phyloP scores from a whole-genome alignment of 345 rosid species.

The Eucalyptus brandiana region DNA sequence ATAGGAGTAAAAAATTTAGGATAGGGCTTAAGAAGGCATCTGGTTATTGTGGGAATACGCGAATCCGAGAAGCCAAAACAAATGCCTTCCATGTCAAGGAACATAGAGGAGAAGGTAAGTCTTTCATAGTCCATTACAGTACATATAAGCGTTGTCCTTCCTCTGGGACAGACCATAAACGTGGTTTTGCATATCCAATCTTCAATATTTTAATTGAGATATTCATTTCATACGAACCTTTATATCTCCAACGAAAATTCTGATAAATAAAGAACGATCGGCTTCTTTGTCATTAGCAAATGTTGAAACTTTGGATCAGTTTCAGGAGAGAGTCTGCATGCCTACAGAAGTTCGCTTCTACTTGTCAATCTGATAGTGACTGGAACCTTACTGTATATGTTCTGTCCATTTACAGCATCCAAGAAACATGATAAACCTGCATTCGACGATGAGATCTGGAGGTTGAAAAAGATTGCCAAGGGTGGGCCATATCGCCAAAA shows the following conservation, averaged over 20 bases:
- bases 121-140: background rate
- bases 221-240: accelerated
- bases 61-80: background rate
- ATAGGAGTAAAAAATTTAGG: background rate
- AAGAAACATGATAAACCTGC: slow-evolving; percentile 76
- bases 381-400: background rate
- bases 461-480: slow-evolving; percentile 78
- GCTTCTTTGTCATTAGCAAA: background rate
- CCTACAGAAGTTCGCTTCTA: background rate
- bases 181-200: background rate
- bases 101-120: background rate
- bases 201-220: background rate
- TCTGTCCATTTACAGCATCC: slow-evolving; percentile 27
- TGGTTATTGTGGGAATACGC: background rate
- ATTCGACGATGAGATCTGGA: slow-evolving; percentile 72
- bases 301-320: background rate
- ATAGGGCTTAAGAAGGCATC: background rate
- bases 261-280: accelerated
- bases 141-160: background rate
- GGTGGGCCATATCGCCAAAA: slow-evolving; percentile 70
- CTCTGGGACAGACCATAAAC: background rate
- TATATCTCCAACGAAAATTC: background rate
- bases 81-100: background rate
- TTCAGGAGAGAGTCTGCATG: background rate
- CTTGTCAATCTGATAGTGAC: background rate